phyloP scores from a whole-genome alignment of 208 protist genomes.

The Novymonas esmeraldas region DNA sequence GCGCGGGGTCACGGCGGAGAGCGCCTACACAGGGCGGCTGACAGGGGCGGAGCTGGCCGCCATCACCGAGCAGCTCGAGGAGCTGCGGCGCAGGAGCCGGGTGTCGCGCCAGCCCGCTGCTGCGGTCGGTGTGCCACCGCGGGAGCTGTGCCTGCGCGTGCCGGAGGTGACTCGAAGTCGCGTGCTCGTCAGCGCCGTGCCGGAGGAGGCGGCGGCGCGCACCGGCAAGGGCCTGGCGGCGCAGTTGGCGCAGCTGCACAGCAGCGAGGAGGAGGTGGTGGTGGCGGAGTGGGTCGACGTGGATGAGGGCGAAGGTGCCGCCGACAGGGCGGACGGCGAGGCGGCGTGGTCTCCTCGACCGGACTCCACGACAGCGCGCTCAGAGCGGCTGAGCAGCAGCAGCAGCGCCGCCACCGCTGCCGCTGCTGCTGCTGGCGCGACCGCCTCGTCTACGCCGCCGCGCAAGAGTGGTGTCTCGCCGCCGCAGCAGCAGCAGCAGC shows the following conservation, averaged over 20 bases:
- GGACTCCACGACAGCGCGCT: not conserved
- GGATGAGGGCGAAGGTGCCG: not conserved
- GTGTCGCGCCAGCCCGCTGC: too few species aligned
- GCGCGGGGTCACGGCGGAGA: constrained; percentile 29
- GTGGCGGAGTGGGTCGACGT: constrained; percentile 48
- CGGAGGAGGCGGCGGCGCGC: constrained; percentile 8
- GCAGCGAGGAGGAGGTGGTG: constrained; percentile 41
- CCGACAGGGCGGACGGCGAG: not conserved
- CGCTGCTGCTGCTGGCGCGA: not conserved
- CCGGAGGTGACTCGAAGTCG: constrained; percentile 17
- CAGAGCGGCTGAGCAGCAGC: not conserved
- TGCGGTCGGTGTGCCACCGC: too few species aligned
- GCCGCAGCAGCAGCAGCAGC: too few species aligned
- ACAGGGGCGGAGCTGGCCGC: constrained; percentile 22
- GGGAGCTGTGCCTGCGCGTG: constrained; percentile 20
- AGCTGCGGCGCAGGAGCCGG: constrained; percentile 12
- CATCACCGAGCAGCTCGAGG: constrained; percentile 35
- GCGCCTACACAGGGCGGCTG: constrained; percentile 28
- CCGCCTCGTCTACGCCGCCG: not conserved
- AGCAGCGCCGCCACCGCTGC: not conserved
- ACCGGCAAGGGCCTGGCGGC: constrained; percentile 2
- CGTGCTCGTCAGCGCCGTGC: constrained; percentile 12
- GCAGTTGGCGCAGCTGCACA: constrained; percentile 31
- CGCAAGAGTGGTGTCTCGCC: not conserved
- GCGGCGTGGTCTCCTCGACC: constrained; percentile 1